Evolutionary conservation across 345 rosid genomes (phyloP), one percentile per base, ranked within the genome.

Genomic region (Salix exigua): DNA sequence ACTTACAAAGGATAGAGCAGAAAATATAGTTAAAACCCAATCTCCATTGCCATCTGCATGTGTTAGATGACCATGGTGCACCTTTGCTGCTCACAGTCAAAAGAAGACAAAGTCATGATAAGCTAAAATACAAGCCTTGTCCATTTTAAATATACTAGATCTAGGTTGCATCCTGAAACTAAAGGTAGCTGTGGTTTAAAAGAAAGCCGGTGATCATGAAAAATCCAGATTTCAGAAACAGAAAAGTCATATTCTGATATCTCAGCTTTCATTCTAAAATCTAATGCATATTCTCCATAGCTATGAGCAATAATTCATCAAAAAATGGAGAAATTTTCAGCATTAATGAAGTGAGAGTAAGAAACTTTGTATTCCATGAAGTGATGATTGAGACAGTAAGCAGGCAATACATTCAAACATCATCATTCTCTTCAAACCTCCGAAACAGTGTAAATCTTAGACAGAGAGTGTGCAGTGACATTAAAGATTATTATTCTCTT

Each of bases 1-100:
- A 86, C 98, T 91, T 85, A 93, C 99, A 82, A 91, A 98, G 75
- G 97, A 91, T 72, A 96, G 81, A 37, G 98, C 95, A 28, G 94
- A 84, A 81, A 89, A 92, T 78, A 93, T 91, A 18, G 99, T 96
- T 80, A 96, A 85, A 81, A 93, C 98, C 99, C 98, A 96, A 84
- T 96, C 98, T 16, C 92, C 97, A 17, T 96, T 96, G 73, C 99
- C 99, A 88, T 92, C 99, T 73, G 98, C 98, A 77, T 96, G 88
- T 48, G 89, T 58, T 76, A 93, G 85, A 84, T 91, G 86, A 70
- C 99, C 98, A 78, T 90, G 98, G 82, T 92, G 91, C 91, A 96
- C 84, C 87, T 86, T 92, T 31, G 99, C 99, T 96, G 87, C 80
- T 79, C 76, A 46, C 75, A 67, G 70, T 65, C 65, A 76, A 53